Evolutionary conservation across 192 early-diverging fungal genomes (phyloP).

Genomic region (Dissophora ornata): DNA sequence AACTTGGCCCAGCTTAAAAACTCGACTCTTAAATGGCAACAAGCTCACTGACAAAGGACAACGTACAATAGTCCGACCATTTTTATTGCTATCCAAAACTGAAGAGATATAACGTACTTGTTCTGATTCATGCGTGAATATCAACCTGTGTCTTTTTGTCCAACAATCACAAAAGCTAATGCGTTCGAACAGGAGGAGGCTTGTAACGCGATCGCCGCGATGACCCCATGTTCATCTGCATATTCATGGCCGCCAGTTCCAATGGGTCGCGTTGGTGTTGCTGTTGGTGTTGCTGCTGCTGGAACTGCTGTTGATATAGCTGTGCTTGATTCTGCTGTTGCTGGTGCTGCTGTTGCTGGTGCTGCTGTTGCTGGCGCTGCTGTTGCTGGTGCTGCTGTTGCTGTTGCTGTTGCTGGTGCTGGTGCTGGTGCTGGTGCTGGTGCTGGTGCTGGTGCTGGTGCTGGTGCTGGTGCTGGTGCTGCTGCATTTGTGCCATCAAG

Average conservation of each 20-base stretch:
- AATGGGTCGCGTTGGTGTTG: conserved; percentile 16
- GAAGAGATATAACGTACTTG: no score
- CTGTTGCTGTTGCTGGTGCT: not conserved
- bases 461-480: conserved; percentile 7
- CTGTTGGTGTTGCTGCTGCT: not conserved
- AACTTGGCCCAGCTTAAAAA: no score
- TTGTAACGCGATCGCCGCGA: conserved; percentile 44
- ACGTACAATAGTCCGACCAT: no score
- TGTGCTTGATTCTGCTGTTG: not conserved
- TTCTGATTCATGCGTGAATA: no score
- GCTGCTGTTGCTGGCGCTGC: not conserved
- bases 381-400: conserved; percentile 17
- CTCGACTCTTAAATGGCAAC: no score
- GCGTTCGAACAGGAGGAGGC: conserved; percentile 28
- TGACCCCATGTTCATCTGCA: conserved; percentile 47
- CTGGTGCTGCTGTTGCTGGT: not conserved
- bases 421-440: not conserved
- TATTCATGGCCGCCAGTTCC: conserved; percentile 26
- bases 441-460: not conserved
- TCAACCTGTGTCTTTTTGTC: not conserved
- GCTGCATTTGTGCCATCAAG: conserved; percentile 13
- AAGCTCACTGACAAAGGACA: no score
- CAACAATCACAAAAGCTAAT: conserved; percentile 1
- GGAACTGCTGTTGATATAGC: conserved; percentile 5
- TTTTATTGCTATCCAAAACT: no score